Base-by-base conservation (phyloP, 2,329 filamentous ascomycete genomes). In the Trichoderma arundinaceum region DNA sequence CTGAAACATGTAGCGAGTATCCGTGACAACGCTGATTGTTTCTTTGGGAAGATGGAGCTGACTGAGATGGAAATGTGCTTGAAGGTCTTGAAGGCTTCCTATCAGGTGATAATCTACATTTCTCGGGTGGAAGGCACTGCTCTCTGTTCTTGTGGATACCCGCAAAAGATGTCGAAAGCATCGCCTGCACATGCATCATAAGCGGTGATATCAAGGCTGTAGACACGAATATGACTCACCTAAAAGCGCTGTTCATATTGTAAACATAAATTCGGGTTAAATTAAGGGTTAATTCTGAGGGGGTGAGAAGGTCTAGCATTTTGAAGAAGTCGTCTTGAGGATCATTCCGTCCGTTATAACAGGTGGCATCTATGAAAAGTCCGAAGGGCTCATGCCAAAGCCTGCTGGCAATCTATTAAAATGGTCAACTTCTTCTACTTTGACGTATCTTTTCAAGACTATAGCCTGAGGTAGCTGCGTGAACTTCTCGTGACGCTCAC, bases 191-290 rank as follows among this genome's bases (percentile, higher is more conserved):
- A 15, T 4, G 12, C 28, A n/a, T 7, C 33, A 12, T 67, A 19
- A 65, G 62, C 5, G 3, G 19, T 10, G 9, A 41, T 28, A 10
- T 1, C 15, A 59, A 62, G 28, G 17, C 32, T 13, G 5, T 28
- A 39, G 12, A 13, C 9, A 9, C 4, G 4, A 28, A 8, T 46
- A 22, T 54, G 28, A 64, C 79, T 68, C 77, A 85, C 83, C 85
- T 83, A 74, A 89, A 90, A 10, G 87, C 84, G 71, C 86, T 90
- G 71, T 91, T 91, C 88, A 90, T 90, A 72, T 91, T 91, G 76
- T 91, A 90, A 15, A 91, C 81, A 69, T 90, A 91, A 46, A 90
- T 82, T 43, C 87, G 82, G 1, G 84, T 80, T 4, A 90, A 77
- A 66, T 88, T 85, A 59, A 81, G 81, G 1, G 84, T 81, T 51